Base-by-base conservation (phyloP, 2,329 filamentous ascomycete genomes). In the Neofusicoccum parvum region DNA sequence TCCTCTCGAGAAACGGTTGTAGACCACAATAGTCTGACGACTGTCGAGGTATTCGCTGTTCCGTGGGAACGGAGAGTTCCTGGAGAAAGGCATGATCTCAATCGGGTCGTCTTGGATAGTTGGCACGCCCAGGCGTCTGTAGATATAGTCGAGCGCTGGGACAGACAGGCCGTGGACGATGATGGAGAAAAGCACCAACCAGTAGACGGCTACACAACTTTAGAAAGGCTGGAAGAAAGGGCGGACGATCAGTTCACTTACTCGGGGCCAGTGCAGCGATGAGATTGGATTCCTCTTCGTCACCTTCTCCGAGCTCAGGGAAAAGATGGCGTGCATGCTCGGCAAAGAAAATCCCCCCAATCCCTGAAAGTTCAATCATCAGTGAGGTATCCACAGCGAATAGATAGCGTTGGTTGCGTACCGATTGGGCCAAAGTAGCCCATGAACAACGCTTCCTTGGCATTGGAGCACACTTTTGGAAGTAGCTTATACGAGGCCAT, bases 371-470 rank as follows among this genome's bases (percentile, higher is more conserved):
- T n/a, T 12, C 1, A 2, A 9, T 17, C 6, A n/a, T 51, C 32
- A 51, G 32, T 1, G 14, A 15, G 14, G 9, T 7, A 15, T 7
- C 1, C 6, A 7, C 1, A 34, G 0, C 5, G 14, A 6, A 23
- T 23, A 23, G 49, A 3, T 2, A 12, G 3, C 12, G n/a, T n/a
- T 15, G 59, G 32, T 60, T 36, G 3, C n/a, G 15, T n/a, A 77
- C 74, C 75, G 46, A 82, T 81, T 11, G 79, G 80, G 1, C 79
- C 80, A 67, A 81, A 81, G 67, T 87, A 87, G 0, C 86, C 86
- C 84, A 88, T 85, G 66, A 88, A 88, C 0, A 88, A 70, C 0
- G 85, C 86, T 66, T 88, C 85, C 68, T 83, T 85, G 79, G 82
- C 87, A 69, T 80, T 75, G n/a, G 80, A 80, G 65, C 83, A 80